A percentile compares a stretch with the other conserved stretches of the same genome.
Conservation (phyloP, 1,284 basidiomycete genomes). For the Cryptococcus sp. region DNA sequence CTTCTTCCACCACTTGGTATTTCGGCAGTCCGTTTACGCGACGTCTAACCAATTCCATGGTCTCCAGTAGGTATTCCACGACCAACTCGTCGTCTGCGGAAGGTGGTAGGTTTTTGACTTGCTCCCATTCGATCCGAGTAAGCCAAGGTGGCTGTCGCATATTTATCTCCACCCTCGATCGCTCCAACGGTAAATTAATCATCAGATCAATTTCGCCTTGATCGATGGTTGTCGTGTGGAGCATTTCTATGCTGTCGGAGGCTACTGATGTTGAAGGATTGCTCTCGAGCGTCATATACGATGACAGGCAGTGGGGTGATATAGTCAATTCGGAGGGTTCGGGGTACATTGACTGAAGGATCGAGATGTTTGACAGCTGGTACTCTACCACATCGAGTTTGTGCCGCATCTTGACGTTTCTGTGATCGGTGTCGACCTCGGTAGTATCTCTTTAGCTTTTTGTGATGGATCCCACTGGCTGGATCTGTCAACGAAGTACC, state of each 20-base stretch:
- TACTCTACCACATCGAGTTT: slow-evolving; percentile 4
- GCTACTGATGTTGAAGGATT: neutral
- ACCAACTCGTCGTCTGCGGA: neutral
- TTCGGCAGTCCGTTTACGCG: neutral
- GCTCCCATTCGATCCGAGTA: slow-evolving; percentile 11
- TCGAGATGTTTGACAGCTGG: slow-evolving; percentile 25
- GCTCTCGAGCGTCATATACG: slow-evolving; percentile 6
- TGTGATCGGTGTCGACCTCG: too few species aligned
- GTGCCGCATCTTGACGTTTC: too few species aligned
- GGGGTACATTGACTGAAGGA: slow-evolving; percentile 44
- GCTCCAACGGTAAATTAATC: neutral
- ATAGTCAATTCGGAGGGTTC: slow-evolving; percentile 30
- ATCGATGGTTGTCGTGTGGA: slow-evolving; percentile 6
- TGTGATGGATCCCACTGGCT: too few species aligned
- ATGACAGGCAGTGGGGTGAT: slow-evolving; percentile 8
- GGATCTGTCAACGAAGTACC: too few species aligned
- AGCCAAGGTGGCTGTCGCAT: slow-evolving; percentile 24
- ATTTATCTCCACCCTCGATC: neutral
- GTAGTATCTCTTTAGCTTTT: too few species aligned
- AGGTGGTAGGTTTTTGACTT: slow-evolving; percentile 3
- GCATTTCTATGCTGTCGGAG: neutral
- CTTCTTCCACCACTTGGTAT: neutral
- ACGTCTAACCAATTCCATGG: slow-evolving; percentile 20
- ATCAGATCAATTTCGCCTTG: slow-evolving; percentile 1
- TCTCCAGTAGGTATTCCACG: slow-evolving; percentile 29